Conservation (phyloP, 1,284 basidiomycete genomes). For the Cryptococcus sp. region DNA sequence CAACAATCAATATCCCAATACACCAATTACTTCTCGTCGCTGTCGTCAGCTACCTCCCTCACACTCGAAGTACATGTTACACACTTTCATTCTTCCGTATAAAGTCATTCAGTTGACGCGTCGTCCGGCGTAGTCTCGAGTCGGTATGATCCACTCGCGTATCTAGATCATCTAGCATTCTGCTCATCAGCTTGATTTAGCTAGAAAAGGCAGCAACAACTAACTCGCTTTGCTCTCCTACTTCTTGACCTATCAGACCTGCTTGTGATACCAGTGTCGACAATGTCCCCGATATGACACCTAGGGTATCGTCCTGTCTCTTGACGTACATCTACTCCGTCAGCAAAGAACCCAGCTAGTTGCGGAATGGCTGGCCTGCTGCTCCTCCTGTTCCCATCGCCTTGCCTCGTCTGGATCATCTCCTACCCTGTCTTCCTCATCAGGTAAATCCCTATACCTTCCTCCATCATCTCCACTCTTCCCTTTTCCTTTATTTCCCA, state of each 20-base stretch:
- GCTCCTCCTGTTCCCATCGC: conserved; percentile 73
- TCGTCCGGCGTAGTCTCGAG: conserved; percentile 63
- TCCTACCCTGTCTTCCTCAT: conserved; percentile 9
- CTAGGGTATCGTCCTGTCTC: conserved; percentile 79
- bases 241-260: conserved; percentile 82
- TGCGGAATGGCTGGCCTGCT: conserved; percentile 60
- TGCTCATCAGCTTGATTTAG: conserved; percentile 32
- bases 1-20: conserved; percentile 56
- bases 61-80: conserved; percentile 9
- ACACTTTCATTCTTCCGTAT: conserved; percentile 74
- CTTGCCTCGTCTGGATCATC: conserved; percentile 47
- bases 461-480: conserved; percentile 10
- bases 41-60: conserved; percentile 31
- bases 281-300: conserved; percentile 76
- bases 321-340: conserved; percentile 66
- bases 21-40: conserved; percentile 70
- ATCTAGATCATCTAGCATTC: conserved; percentile 78
- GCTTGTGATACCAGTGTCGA: conserved; percentile 78
- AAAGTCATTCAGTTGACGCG: conserved; percentile 71
- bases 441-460: conserved; percentile 27
- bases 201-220: conserved; percentile 26
- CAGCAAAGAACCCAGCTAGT: neutral
- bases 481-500: conserved; percentile 1
- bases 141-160: conserved; percentile 68
- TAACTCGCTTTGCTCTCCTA: conserved; percentile 80